phyloP scores from a whole-genome alignment of 345 rosid genomes.

The Murraya paniculata region DNA sequence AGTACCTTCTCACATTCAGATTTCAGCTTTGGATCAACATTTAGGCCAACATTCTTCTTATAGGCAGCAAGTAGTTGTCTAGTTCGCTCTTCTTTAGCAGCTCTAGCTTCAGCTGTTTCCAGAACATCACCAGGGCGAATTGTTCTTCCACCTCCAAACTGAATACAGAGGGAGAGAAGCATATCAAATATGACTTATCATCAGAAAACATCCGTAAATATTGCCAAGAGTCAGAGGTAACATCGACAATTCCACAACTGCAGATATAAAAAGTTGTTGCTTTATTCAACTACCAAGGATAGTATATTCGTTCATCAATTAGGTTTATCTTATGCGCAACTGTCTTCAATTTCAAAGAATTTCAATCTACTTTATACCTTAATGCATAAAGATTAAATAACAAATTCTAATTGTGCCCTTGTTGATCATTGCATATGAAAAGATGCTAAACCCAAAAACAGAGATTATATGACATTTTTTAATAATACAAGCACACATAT shows the following conservation, averaged over 20 bases:
- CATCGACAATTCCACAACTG: slow-evolving; percentile 9
- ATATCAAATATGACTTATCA: slow-evolving; percentile 4
- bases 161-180: slow-evolving; percentile 15
- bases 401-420: background rate
- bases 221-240: background rate
- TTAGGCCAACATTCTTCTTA: slow-evolving; percentile 59
- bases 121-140: slow-evolving; percentile 76
- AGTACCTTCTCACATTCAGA: slow-evolving; percentile 78
- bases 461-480: too few relatives aligned
- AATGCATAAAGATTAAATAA: background rate
- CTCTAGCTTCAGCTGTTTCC: slow-evolving; percentile 74
- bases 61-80: slow-evolving; percentile 65
- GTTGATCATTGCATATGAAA: background rate
- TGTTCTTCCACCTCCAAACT: slow-evolving; percentile 89
- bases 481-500: background rate
- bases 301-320: background rate
- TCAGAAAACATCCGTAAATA: background rate
- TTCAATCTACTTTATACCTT: background rate
- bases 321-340: background rate
- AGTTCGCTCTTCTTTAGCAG: slow-evolving; percentile 62
- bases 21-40: slow-evolving; percentile 68
- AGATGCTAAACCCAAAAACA: background rate
- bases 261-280: background rate
- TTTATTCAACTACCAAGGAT: background rate
- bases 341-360: background rate